Conservation (phyloP, 768 basidiomycete genomes). For the Cubamyces sp. region DNA sequence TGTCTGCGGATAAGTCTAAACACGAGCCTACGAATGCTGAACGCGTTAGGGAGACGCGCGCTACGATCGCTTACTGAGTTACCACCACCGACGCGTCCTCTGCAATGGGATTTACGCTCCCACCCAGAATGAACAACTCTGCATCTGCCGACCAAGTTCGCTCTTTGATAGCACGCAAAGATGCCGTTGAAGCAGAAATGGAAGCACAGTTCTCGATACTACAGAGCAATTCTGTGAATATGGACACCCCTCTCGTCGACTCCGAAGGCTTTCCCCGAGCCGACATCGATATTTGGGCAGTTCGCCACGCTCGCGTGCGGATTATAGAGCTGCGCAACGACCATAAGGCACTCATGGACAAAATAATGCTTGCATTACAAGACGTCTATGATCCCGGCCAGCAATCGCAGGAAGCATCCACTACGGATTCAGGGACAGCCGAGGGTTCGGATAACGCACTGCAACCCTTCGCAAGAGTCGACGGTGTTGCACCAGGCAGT, state of each 20-base stretch:
- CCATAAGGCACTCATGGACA: constrained; percentile 61
- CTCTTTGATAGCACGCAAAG: constrained; percentile 68
- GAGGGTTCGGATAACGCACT: constrained; percentile 20
- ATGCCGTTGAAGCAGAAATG: constrained; percentile 74
- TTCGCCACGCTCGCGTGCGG: constrained; percentile 72
- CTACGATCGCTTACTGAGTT: neutral
- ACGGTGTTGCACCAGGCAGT: constrained; percentile 77
- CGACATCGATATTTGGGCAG: constrained; percentile 83
- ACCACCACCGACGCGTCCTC: constrained; percentile 11
- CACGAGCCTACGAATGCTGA: neutral
- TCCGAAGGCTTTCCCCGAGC: constrained; percentile 86
- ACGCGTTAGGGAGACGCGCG: constrained; percentile 4
- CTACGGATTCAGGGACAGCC: constrained; percentile 3
- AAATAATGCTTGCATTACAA: constrained; percentile 71
- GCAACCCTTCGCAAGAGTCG: constrained; percentile 77
- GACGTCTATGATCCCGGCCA: constrained; percentile 58
- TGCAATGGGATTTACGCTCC: constrained; percentile 52
- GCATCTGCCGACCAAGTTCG: constrained; percentile 59
- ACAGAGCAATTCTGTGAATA: constrained; percentile 60
- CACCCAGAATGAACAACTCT: constrained; percentile 46
- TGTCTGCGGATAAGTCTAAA: neutral
- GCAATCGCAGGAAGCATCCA: constrained; percentile 29
- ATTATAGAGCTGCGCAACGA: constrained; percentile 88
- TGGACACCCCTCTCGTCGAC: constrained; percentile 81
- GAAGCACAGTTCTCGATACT: constrained; percentile 64